Evolutionary conservation across 345 rosid genomes (phyloP), one percentile per base, ranked within the genome.

Genomic region (Eucalyptus sp.): DNA sequence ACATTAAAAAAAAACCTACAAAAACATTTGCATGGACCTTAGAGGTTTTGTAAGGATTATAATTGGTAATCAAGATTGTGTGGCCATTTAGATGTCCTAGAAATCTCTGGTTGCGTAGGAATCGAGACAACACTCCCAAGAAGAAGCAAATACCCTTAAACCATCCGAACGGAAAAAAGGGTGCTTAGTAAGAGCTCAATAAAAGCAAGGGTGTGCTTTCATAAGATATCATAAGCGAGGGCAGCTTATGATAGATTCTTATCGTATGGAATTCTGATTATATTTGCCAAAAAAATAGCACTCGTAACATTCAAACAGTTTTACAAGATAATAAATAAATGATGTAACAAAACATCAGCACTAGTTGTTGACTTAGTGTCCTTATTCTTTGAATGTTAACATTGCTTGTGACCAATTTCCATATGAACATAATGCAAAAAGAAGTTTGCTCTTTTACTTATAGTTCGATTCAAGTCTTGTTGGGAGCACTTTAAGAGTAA

Each of bases 241-340:
- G 29, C 29, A 56, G 29, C 13, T 56, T 56, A 56, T 24, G 29
- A 56, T 56, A 24, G 62, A 56, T 24, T 56, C 13, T 10, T 56
- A 10, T 56, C 3, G 0, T 56, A 24, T 56, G 62, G 29, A 56
- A 56, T 56, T 24, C 13, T 24, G 5, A 56, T 56, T 24, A 56
- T 56, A 56, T 56, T 56, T 22, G 29, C 62, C 4, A 56, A 1
- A 1, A 56, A 56, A 56, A 56, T 56, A 56, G 62, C 6, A 10
- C 29, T 56, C 2, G 1, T 29, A 24, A 56, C 6, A 0, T 56
- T 56, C 3, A 1, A 56, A 56, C 0, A 24, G 0, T 24, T 56
- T 24, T 56, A 56, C 62, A 56, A 56, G 0, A 56, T 56, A 29
- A 4, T 24, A 24, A 22, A 56, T 24, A 56, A 24, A 24, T 1